phyloP scores from a whole-genome alignment of 2,329 filamentous ascomycete species.

The Epichloe brachyelytri region DNA sequence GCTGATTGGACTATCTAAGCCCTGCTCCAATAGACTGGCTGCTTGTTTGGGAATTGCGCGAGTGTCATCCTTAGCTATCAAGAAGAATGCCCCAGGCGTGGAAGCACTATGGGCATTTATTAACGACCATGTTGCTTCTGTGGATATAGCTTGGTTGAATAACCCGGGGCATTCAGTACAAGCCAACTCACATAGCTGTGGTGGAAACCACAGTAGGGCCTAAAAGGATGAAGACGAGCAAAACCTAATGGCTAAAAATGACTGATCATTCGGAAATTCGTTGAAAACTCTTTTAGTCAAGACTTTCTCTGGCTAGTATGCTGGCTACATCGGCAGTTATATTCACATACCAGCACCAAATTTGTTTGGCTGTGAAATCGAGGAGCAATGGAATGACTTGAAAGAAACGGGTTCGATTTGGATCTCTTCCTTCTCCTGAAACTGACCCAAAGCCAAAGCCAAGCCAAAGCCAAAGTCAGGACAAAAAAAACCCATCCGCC shows the following conservation, averaged over 20 bases:
- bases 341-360: no score
- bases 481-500: background rate
- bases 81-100: constrained; percentile 41
- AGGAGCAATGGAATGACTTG: no score
- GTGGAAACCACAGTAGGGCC: constrained; percentile 23
- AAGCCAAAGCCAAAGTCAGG: background rate
- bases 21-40: constrained; percentile 44
- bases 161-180: constrained; percentile 14
- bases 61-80: constrained; percentile 51
- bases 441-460: no score
- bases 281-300: background rate
- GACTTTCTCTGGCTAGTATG: background rate
- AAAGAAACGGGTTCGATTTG: no score
- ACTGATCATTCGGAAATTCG: background rate
- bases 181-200: constrained; percentile 21
- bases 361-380: no score
- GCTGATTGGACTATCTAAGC: constrained; percentile 49
- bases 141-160: constrained; percentile 42
- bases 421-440: no score
- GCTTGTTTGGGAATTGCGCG: constrained; percentile 46
- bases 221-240: constrained; percentile 10
- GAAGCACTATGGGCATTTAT: constrained; percentile 45
- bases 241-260: background rate
- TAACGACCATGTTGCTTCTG: constrained; percentile 33
- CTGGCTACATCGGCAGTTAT: background rate